phyloP scores from a whole-genome alignment of 2,329 filamentous ascomycete genomes.

The Thermoascus crustaceus region DNA sequence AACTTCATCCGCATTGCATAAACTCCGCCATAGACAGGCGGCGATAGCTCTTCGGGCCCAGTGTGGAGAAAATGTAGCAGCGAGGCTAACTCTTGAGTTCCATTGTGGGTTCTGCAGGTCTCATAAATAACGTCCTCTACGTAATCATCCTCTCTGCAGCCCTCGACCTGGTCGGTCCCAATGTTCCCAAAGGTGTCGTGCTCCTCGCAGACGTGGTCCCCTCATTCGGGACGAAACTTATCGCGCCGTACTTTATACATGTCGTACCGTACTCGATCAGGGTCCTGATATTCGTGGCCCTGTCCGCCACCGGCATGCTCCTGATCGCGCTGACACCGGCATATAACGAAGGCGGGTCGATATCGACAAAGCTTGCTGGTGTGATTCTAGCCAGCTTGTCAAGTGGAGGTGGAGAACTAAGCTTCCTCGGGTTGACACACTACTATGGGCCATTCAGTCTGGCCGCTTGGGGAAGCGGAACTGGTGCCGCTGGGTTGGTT shows the following conservation, averaged over 20 bases:
- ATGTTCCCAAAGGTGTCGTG: constrained; percentile 81
- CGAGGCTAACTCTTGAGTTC: not conserved
- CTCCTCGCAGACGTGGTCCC: constrained; percentile 89
- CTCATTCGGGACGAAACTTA: constrained; percentile 77
- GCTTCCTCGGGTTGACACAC: constrained; percentile 83
- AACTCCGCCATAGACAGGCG: constrained; percentile 2
- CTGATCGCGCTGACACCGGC: constrained; percentile 72
- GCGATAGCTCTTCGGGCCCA: not conserved
- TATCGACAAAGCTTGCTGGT: constrained; percentile 69
- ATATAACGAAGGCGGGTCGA: constrained; percentile 47
- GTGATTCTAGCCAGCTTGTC: constrained; percentile 78
- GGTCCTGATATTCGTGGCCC: constrained; percentile 61
- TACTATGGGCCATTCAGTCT: constrained; percentile 84
- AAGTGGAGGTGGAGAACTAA: constrained; percentile 80
- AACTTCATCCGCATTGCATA: constrained; percentile 1
- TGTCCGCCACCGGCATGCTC: constrained; percentile 82
- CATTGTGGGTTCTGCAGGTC: constrained; percentile 43
- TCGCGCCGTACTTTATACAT: constrained; percentile 92
- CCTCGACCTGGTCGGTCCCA: constrained; percentile 83
- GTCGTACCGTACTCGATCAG: constrained; percentile 70
- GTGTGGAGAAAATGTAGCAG: not conserved
- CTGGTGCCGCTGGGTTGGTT: constrained; percentile 77
- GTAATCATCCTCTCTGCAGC: constrained; percentile 93
- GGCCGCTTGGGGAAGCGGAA: constrained; percentile 87
- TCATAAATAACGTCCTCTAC: constrained; percentile 97